Evolutionary conservation across 2,329 filamentous ascomycete species (phyloP).

Genomic region (Rutstroemia sp.): DNA sequence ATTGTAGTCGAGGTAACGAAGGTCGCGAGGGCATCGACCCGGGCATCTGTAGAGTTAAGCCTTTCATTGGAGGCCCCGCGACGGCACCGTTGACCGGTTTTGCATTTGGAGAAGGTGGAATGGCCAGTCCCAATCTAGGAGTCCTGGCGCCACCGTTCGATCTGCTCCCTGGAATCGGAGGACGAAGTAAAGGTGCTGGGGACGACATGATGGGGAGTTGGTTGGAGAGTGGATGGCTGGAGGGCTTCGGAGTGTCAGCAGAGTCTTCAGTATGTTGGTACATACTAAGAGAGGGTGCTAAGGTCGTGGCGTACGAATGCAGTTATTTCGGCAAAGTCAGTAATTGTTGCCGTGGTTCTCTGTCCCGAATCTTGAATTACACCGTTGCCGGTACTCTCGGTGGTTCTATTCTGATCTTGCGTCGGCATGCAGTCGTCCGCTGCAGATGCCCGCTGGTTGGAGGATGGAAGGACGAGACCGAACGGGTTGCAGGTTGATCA

Average conservation of each 20-base stretch:
- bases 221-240: slow-evolving; percentile 13
- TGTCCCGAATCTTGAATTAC: slow-evolving; percentile 13
- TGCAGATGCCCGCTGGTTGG: slow-evolving; percentile 17
- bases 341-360: not conserved
- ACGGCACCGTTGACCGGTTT: slow-evolving; percentile 53
- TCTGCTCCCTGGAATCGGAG: slow-evolving; percentile 30
- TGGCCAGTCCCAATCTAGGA: slow-evolving; percentile 67
- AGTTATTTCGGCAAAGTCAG: slow-evolving; percentile 9
- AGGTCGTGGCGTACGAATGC: slow-evolving; percentile 15
- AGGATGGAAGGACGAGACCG: not conserved
- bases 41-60: slow-evolving; percentile 27
- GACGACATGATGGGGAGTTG: slow-evolving; percentile 28
- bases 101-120: slow-evolving; percentile 77
- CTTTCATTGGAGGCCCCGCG: slow-evolving; percentile 10
- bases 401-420: slow-evolving; percentile 20
- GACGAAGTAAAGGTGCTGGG: slow-evolving; percentile 30
- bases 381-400: slow-evolving; percentile 19
- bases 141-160: slow-evolving; percentile 24
- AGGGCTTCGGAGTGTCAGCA: slow-evolving; percentile 20
- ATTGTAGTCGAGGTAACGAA: slow-evolving; percentile 68
- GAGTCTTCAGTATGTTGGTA: slow-evolving; percentile 7
- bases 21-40: slow-evolving; percentile 35
- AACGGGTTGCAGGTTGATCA: not conserved
- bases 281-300: not conserved
- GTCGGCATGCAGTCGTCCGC: slow-evolving; percentile 18